Base-by-base conservation (phyloP, 805 yeast genomes). In the Aciculoconidium aculeatum region DNA sequence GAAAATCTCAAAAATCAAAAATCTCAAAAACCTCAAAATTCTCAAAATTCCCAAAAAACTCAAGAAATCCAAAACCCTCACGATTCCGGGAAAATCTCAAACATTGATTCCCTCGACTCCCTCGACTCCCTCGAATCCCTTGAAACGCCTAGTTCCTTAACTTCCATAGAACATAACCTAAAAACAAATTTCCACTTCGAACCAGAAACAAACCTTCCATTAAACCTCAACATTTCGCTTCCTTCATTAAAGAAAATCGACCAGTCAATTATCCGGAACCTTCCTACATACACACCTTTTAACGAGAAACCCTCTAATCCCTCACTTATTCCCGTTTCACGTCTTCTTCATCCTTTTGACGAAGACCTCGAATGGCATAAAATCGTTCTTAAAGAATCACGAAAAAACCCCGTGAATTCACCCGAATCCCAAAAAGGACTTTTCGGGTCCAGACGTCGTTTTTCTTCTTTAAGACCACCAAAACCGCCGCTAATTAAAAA, bases 401-500 rank as follows among this genome's bases (percentile, higher is more conserved):
- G 34, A 13, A 33, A 35, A 5, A 32, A 34, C 16, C 19, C 19
- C 10, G 23, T 26, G 21, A 12, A 29, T 27, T 6, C 55, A 23
- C 65, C 72, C 21, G 58, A 62, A 41, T 56, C 55, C 47, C 75
- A 75, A 37, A 74, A 72, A 44, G 83, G 83, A 2, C 49, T 77
- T 9, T 78, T 78, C 52, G 77, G 77, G 1, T 46, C 65, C 2
- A 66, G 61, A 34, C 71, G 81, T 47, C 63, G 80, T 27, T 71
- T 72, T 36, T 79, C 74, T 33, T 70, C 67, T 30, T 63, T 88
- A 28, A 77, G 80, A 39, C 96, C 98, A 0, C 98, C 98, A 5
- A 71, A 73, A 29, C 97, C 97, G 0, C 98, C 98, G 3, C 72
- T 83, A 6, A 59, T 84, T 35, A 77, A 80, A 44, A 83, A 85